A percentile compares a stretch with the other conserved stretches of the same genome.
These are phyloP conservation scores for Cicer chorassanicum DNA, from an alignment of 306 rosid species.

Conservation along the genomic window DNA sequence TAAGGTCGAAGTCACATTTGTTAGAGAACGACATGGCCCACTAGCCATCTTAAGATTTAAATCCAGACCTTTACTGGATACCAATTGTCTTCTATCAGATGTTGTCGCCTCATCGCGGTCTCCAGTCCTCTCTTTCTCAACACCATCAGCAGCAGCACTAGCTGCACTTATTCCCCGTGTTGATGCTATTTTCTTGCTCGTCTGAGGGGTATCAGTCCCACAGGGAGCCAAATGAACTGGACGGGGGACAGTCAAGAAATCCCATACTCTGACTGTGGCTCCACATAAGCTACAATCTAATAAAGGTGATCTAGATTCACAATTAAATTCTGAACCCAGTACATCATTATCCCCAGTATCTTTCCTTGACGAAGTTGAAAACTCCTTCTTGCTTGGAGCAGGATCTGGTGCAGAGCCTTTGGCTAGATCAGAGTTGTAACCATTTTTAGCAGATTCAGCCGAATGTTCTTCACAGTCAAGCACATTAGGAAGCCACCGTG, in stretches of 20 bases:
- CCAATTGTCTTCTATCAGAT: conserved; percentile 61
- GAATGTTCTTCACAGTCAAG: conserved; percentile 97
- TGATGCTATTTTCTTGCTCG: conserved; percentile 89
- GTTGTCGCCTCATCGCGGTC: conserved; percentile 94
- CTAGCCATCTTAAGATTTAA: conserved; percentile 75
- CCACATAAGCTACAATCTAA: conserved; percentile 98
- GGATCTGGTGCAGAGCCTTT: conserved; percentile 61
- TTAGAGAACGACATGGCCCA: conserved; percentile 60
- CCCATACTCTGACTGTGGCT: conserved; percentile 84
- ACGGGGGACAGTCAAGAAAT: conserved; percentile 77
- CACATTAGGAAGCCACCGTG: conserved; percentile 84
- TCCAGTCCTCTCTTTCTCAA: conserved; percentile 76
- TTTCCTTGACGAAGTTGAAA: conserved; percentile 56
- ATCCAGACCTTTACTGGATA: conserved; percentile 60
- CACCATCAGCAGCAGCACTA: conserved; percentile 76
- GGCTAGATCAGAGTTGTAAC: conserved; percentile 67
- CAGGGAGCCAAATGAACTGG: conserved; percentile 80
- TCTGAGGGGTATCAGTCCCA: conserved; percentile 76
- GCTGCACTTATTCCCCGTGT: conserved; percentile 96
- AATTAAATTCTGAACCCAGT: conserved; percentile 56
- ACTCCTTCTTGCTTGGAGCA: conserved; percentile 55
- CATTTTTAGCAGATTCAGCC: conserved; percentile 97
- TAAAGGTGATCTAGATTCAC: conserved; percentile 82
- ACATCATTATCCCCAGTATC: conserved; percentile 53
- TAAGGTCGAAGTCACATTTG: conserved; percentile 54